Percentiles rank a stretch among this genome's conserved stretches.
These are phyloP conservation scores for Mucor plumbeus DNA, from an alignment of 371 early-diverging fungal species.

Conservation along the genomic window DNA sequence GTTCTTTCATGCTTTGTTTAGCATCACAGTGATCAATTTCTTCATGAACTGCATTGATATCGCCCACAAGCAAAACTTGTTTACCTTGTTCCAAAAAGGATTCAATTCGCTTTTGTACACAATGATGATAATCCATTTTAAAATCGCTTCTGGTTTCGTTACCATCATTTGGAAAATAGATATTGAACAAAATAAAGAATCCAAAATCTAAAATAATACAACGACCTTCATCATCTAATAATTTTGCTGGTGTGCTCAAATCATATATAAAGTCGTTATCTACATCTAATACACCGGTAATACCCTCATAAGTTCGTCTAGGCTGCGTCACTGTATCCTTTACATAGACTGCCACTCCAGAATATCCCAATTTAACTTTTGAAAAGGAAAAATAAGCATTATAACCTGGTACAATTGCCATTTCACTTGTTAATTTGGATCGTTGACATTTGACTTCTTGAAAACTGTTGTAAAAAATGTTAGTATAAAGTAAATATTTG, in stretches of 20 bases:
- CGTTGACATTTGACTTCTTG: conserved; percentile 83
- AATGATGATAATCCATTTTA: conserved; percentile 69
- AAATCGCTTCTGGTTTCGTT: conserved; percentile 62
- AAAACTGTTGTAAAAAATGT: conserved; percentile 46
- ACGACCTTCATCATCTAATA: conserved; percentile 80
- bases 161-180: conserved; percentile 80
- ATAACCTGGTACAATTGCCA: conserved; percentile 76
- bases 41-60: conserved; percentile 79
- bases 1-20: conserved; percentile 59
- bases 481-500: neutral
- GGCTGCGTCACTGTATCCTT: conserved; percentile 52
- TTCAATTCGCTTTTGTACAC: conserved; percentile 59
- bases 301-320: conserved; percentile 67
- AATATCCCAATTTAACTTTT: conserved; percentile 67
- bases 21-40: conserved; percentile 86
- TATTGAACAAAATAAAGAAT: conserved; percentile 80
- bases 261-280: neutral
- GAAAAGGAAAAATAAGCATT: conserved; percentile 76
- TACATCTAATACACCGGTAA: conserved; percentile 55
- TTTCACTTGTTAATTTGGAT: conserved; percentile 58
- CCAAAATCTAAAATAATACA: conserved; percentile 81
- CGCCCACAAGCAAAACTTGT: conserved; percentile 78
- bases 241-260: conserved; percentile 48
- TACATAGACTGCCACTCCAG: conserved; percentile 79
- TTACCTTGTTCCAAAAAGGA: conserved; percentile 57